A percentile compares a stretch with the other conserved stretches of the same genome.
Conservation (phyloP, 1,284 basidiomycete species). For the Ustilago bromivora region DNA sequence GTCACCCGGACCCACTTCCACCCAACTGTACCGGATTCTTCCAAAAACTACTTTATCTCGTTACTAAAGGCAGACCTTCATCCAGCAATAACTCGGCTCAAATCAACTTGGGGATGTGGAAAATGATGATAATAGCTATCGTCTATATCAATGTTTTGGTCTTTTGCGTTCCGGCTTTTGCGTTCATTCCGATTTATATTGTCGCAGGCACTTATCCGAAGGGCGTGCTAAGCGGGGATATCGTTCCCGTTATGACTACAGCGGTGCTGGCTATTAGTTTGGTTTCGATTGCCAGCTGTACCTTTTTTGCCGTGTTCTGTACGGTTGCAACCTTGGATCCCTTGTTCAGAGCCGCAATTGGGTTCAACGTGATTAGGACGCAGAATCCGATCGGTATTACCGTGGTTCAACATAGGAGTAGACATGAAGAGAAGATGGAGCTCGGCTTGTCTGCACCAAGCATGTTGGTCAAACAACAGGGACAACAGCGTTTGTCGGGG, state of each 20-base stretch:
- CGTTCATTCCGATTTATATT: conserved; percentile 19
- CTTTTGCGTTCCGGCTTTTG: conserved; percentile 13
- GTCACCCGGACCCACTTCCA: not conserved
- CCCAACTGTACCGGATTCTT: conserved; percentile 5
- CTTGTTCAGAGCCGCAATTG: conserved; percentile 32
- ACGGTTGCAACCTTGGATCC: conserved; percentile 32
- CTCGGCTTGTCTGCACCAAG: not conserved
- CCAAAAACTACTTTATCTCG: conserved; percentile 13
- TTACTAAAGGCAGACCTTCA: conserved; percentile 16
- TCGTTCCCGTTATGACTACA: not conserved
- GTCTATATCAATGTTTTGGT: conserved; percentile 7
- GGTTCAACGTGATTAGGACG: conserved; percentile 17
- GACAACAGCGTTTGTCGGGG: not conserved
- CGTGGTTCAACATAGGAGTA: conserved; percentile 9
- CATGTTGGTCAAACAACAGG: not conserved
- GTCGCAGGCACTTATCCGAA: not conserved
- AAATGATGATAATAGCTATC: conserved; percentile 28
- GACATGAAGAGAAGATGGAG: conserved; percentile 6
- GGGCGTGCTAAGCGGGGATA: conserved; percentile 6
- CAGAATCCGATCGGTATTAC: conserved; percentile 18
- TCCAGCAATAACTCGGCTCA: not conserved
- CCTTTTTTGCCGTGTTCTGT: conserved; percentile 20
- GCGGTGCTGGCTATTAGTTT: not conserved
- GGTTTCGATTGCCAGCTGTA: conserved; percentile 19
- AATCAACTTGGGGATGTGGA: conserved; percentile 22